Evolutionary conservation across 2,329 filamentous ascomycete species (phyloP).

Genomic region (Lecanosticta acicola): DNA sequence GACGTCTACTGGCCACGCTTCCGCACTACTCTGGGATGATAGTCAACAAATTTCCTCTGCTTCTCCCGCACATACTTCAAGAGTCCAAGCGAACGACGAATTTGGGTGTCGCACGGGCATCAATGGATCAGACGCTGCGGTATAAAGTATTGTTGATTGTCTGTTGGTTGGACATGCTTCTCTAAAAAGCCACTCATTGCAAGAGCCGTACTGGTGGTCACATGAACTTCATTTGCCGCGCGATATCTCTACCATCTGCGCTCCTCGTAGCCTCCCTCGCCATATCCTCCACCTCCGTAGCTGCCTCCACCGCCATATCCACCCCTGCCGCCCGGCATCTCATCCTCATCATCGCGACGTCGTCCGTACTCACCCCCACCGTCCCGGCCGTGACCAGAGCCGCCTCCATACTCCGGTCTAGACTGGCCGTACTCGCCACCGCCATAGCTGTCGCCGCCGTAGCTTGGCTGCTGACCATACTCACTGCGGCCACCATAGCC

Average conservation of each 20-base stretch:
- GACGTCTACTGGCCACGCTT: too few relatives aligned
- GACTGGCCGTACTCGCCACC: neutral
- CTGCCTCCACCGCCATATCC: slow-evolving; percentile 9
- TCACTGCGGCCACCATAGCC: slow-evolving; percentile 9
- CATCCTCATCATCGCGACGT: slow-evolving; percentile 11
- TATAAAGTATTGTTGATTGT: too few relatives aligned
- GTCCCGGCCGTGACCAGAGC: slow-evolving; percentile 5
- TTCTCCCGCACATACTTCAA: too few relatives aligned
- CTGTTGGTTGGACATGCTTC: too few relatives aligned
- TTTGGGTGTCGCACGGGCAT: too few relatives aligned
- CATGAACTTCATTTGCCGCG: too few relatives aligned
- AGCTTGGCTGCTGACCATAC: slow-evolving; percentile 2
- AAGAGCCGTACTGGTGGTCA: too few relatives aligned
- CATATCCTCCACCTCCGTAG: slow-evolving; percentile 7
- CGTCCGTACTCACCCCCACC: slow-evolving; percentile 11
- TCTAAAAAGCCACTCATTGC: too few relatives aligned
- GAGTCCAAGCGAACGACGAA: too few relatives aligned
- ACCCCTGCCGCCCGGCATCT: slow-evolving; percentile 12
- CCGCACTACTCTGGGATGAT: too few relatives aligned
- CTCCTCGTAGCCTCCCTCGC: slow-evolving; percentile 8
- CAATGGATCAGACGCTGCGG: too few relatives aligned
- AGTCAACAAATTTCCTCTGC: too few relatives aligned
- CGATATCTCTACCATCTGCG: slow-evolving; percentile 5
- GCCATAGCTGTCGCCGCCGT: slow-evolving; percentile 1
- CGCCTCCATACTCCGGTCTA: slow-evolving; percentile 6